Evolutionary conservation across 2,329 filamentous ascomycete genomes (phyloP), one percentile per base, ranked within the genome.

Genomic region (Penicillium oxalicum): DNA sequence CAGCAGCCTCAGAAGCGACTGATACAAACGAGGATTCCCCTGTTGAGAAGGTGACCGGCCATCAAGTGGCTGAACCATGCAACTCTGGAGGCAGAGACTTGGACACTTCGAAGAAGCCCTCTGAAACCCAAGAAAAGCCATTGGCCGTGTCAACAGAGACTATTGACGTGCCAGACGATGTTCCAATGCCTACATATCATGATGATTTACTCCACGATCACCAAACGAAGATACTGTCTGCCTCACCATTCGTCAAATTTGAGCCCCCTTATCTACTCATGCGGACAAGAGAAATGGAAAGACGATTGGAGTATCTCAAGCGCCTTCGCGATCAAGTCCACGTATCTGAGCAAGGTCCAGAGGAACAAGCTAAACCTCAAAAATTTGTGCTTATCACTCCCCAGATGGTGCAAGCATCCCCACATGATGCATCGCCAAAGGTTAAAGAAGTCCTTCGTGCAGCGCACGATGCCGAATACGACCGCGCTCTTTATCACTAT

Each of bases 201-300:
- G 91, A 91, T 64, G 89, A 95, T 64, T 88, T 96, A 78, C 90
- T 97, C 34, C 84, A 89, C 49, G 91, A 95, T 61, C 90, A 95
- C 61, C 83, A 94, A 62, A 95, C 90, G 5, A 94, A 91, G 63
- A 86, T 98, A 39, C 74, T 98, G 5, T 98, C 94, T 1, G 89
- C 90, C 1, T 98, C 93, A 0, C 93, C 93, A 0, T 97, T 95
- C 64, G 93, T 98, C 56, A 91, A 89, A 62, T 98, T 97, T 63
- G 86, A 87, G 55, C 89, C 93, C 63, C 93, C 93, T 0, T 95
- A 97, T 68, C 79, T 97, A 25, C 77, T 98, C 34, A 94, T 93
- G 78, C 88, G 88, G 62, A 87, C 93, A 37, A 84, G 93, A 43
- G 91, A 96, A 65, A 87, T 96, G 63, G 93, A 98, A 69, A 79